Conservation (phyloP, 192 early-diverging fungal genomes). For the Coemansia javaensis region DNA sequence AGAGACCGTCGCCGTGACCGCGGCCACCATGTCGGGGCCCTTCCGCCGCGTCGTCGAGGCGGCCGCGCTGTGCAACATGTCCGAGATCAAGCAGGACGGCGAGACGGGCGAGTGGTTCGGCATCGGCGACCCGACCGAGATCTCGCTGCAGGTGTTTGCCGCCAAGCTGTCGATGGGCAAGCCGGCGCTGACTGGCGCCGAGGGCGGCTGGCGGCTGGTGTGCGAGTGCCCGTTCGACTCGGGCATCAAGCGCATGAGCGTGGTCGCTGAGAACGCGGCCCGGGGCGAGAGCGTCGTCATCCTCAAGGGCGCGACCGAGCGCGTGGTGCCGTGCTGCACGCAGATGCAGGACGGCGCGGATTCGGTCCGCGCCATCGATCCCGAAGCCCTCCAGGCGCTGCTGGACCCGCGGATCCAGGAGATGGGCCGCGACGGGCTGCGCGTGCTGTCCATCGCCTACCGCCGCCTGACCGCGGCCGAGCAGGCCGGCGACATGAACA, state of each 20-base stretch:
- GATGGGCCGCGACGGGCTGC: constrained; percentile 72
- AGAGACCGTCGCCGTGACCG: constrained; percentile 26
- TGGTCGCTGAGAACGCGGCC: constrained; percentile 53
- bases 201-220: constrained; percentile 50
- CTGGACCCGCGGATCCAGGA: constrained; percentile 61
- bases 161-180: constrained; percentile 75
- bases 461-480: constrained; percentile 47
- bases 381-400: constrained; percentile 44
- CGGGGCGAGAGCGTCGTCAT: constrained; percentile 56
- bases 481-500: constrained; percentile 27
- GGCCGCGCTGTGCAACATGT: constrained; percentile 81
- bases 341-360: constrained; percentile 41
- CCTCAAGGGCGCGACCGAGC: constrained; percentile 91
- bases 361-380: constrained; percentile 6
- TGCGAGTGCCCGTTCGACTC: constrained; percentile 73
- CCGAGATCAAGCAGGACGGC: constrained; percentile 59
- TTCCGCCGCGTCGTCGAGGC: constrained; percentile 54
- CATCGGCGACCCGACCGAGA: constrained; percentile 90
- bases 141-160: constrained; percentile 83
- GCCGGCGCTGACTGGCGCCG: constrained; percentile 51
- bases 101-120: constrained; percentile 63
- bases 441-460: constrained; percentile 82
- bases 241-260: constrained; percentile 86
- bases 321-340: constrained; percentile 70
- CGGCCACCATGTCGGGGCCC: constrained; percentile 42